These are phyloP conservation scores for Lolium rigidum DNA, from an alignment of 176 grass and related monocot genomes.

Conservation along the genomic window DNA sequence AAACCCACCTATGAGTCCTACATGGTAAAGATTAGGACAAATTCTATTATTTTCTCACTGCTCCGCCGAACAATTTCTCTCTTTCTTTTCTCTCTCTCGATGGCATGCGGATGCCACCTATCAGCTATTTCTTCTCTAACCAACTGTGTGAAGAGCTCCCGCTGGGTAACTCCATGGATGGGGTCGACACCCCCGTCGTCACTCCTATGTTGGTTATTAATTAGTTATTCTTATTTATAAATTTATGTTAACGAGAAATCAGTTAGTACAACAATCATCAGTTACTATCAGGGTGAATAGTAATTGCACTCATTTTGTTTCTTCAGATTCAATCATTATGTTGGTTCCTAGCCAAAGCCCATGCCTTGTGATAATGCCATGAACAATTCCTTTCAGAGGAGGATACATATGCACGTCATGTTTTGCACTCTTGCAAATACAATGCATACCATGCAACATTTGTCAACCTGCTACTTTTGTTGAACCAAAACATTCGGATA, in stretches of 20 bases:
- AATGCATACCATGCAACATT: not conserved
- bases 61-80: too few species aligned
- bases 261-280: not conserved
- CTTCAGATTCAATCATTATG: not conserved
- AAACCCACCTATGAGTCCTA: too few species aligned
- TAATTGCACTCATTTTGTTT: not conserved
- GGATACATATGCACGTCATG: not conserved
- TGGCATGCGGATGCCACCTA: too few species aligned
- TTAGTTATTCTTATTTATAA: too few species aligned
- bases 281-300: not conserved
- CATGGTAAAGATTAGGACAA: too few species aligned
- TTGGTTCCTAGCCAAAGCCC: not conserved
- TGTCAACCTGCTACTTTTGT: not conserved
- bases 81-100: too few species aligned
- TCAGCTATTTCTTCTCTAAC: too few species aligned
- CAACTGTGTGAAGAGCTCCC: too few species aligned
- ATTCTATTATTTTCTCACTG: too few species aligned
- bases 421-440: not conserved
- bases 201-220: too few species aligned
- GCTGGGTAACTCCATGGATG: too few species aligned
- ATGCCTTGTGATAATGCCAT: not conserved
- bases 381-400: not conserved
- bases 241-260: not conserved
- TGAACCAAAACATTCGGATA: not conserved
- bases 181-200: too few species aligned